Evolutionary conservation across 78 protist genomes (phyloP).

Genomic region (Chrysochromulina tobinii): DNA sequence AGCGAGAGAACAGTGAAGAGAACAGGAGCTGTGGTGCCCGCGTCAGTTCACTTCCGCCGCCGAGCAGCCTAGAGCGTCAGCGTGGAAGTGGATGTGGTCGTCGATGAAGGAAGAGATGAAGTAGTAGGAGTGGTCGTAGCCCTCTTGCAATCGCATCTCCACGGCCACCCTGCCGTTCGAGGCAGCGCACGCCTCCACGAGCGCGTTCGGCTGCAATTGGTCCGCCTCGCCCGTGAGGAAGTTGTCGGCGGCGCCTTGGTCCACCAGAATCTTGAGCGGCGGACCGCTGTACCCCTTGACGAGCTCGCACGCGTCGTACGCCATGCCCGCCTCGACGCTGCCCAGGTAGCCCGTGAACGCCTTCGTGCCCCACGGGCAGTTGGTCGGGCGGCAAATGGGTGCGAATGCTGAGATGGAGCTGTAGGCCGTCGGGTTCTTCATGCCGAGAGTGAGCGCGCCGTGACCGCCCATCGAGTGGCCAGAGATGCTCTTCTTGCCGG

Average conservation of each 20-base stretch:
- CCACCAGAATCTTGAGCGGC: neutral
- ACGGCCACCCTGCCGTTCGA: neutral
- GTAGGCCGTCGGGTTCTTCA: constrained; percentile 67
- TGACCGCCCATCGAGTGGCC: constrained; percentile 92
- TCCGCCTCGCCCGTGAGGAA: neutral
- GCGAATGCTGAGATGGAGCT: constrained; percentile 86
- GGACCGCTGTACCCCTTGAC: neutral
- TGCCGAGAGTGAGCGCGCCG: constrained; percentile 70
- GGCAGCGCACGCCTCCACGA: neutral
- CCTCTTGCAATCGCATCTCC: constrained; percentile 20
- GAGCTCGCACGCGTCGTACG: constrained; percentile 1
- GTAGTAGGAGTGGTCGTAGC: constrained; percentile 47
- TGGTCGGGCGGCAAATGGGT: constrained; percentile 71
- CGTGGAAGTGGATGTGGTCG: constrained; percentile 44
- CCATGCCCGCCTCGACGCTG: constrained; percentile 5
- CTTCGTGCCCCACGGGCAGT: constrained; percentile 8
- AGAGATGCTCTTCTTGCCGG: neutral
- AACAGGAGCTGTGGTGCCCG: too few relatives aligned
- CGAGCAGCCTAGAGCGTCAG: neutral
- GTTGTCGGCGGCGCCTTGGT: constrained; percentile 21
- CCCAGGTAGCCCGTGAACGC: constrained; percentile 33
- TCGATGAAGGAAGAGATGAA: constrained; percentile 41
- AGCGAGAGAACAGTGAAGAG: too few relatives aligned
- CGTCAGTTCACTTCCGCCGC: neutral
- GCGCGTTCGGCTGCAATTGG: neutral